phyloP scores from a whole-genome alignment of 2,329 filamentous ascomycete genomes.

The Fusarium sp. region DNA sequence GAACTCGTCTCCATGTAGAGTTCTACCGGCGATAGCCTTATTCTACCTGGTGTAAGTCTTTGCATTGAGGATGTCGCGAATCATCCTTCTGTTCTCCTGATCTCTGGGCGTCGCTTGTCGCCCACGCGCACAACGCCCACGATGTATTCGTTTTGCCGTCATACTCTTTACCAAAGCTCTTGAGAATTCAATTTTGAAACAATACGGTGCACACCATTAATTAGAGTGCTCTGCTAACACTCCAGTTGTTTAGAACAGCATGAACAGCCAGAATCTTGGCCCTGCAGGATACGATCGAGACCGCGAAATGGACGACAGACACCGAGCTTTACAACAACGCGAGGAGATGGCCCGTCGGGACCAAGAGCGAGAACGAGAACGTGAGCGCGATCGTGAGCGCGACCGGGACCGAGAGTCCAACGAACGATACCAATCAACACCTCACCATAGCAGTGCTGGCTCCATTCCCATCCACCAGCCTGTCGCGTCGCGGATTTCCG shows the following conservation, averaged over 20 bases:
- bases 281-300: conserved; percentile 61
- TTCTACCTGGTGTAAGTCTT: conserved; percentile 53
- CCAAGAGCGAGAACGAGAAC: conserved; percentile 62
- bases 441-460: conserved; percentile 86
- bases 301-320: conserved; percentile 61
- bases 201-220: not conserved
- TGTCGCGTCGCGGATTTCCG: conserved; percentile 82
- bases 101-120: conserved; percentile 32
- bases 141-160: not conserved
- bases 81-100: conserved; percentile 41
- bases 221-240: conserved; percentile 27
- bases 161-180: not conserved
- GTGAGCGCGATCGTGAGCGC: conserved; percentile 69
- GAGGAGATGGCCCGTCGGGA: conserved; percentile 60
- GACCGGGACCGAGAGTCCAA: conserved; percentile 72
- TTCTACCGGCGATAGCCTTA: conserved; percentile 48
- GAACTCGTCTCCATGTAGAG: conserved; percentile 54
- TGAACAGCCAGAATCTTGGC: conserved; percentile 61
- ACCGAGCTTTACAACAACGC: conserved; percentile 59
- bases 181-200: not conserved
- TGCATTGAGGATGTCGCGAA: conserved; percentile 45
- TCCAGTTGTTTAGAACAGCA: conserved; percentile 47
- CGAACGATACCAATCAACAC: conserved; percentile 75
- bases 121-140: conserved; percentile 8
- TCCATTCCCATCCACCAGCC: conserved; percentile 95